Evolutionary conservation across 352 stramenopile genomes (phyloP), one percentile per base, ranked within the genome.

Genomic region (Phytophthora colocasiae): DNA sequence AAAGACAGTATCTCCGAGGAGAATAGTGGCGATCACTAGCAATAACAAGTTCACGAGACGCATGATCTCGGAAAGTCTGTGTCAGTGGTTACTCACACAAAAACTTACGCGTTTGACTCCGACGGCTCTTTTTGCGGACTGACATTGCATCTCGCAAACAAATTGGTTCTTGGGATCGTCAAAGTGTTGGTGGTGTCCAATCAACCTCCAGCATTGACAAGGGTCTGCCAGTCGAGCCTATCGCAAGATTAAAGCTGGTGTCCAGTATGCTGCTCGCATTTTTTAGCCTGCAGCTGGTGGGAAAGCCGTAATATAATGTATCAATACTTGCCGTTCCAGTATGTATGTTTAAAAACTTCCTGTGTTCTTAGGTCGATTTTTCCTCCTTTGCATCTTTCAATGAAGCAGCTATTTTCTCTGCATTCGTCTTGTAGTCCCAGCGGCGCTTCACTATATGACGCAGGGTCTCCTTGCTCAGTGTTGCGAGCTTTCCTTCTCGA

Each of bases 401-500:
- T 14, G 67, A 84, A 8, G 89, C 74, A 59, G 77, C 63, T 47
- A 95, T 78, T 60, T 93, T 93, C 55, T 93, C 85, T 43, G 73
- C 80, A 38, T 90, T 85, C 17, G 80, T 75, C 64, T 92, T 93
- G 80, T 93, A 95, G 49, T 95, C 87, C 81, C 81, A 90, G 19
- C 87, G 87, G 5, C 87, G 85, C 36, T 90, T 92, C 55, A 95
- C 72, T 17, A 95, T 77, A 22, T 91, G 77, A 2, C 77, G 67
- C 6, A 95, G 65, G 6, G 63, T 81, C 40, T 87, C 72, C 50
- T 87, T 87, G 27, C 69, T 86, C 53, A 93, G 66, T 6, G 60
- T 80, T n/a, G 78, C 73, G 38, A 92, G 71, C 24, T 89, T 93
- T 4, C 85, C 85, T 62, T 93, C 87, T 39, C 73, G 82, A 46